Evolutionary conservation across 257 asterid genomes (phyloP).

Genomic region (Asclepias syriaca): DNA sequence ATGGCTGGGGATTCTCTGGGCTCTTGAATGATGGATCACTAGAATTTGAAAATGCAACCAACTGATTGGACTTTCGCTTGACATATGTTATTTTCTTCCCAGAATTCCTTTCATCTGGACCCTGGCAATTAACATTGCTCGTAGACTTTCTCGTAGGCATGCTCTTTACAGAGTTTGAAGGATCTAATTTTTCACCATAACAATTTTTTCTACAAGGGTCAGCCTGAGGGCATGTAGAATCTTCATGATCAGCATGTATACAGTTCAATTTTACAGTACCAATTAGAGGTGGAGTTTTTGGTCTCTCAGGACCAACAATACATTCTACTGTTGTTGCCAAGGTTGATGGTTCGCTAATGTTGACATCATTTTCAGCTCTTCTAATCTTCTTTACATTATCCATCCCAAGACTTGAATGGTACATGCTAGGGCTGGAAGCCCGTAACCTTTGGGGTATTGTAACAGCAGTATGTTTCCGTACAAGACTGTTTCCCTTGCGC

Average conservation of each 20-base stretch:
- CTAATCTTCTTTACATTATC: slow-evolving; percentile 32
- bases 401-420: slow-evolving; percentile 22
- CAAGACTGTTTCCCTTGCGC: slow-evolving; percentile 83
- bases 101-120: slow-evolving; percentile 35
- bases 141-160: slow-evolving; percentile 12
- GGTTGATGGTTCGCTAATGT: slow-evolving; percentile 23
- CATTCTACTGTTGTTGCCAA: slow-evolving; percentile 23
- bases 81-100: slow-evolving; percentile 50
- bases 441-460: slow-evolving; percentile 32
- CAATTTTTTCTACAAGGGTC: slow-evolving; percentile 29
- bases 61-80: slow-evolving; percentile 70
- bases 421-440: slow-evolving; percentile 37
- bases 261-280: slow-evolving; percentile 27
- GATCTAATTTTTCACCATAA: slow-evolving; percentile 26
- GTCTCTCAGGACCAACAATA: slow-evolving; percentile 31
- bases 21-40: slow-evolving; percentile 21
- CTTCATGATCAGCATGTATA: slow-evolving; percentile 22
- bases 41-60: slow-evolving; percentile 66
- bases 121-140: slow-evolving; percentile 37
- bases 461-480: slow-evolving; percentile 50
- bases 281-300: slow-evolving; percentile 26
- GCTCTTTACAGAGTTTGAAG: slow-evolving; percentile 17
- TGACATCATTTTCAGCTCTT: slow-evolving; percentile 27
- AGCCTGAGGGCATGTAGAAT: slow-evolving; percentile 18
- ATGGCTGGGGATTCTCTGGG: slow-evolving; percentile 34